These are phyloP conservation scores for Globisporangium abappressorium DNA, from an alignment of 352 stramenopile genomes.

Conservation along the genomic window DNA sequence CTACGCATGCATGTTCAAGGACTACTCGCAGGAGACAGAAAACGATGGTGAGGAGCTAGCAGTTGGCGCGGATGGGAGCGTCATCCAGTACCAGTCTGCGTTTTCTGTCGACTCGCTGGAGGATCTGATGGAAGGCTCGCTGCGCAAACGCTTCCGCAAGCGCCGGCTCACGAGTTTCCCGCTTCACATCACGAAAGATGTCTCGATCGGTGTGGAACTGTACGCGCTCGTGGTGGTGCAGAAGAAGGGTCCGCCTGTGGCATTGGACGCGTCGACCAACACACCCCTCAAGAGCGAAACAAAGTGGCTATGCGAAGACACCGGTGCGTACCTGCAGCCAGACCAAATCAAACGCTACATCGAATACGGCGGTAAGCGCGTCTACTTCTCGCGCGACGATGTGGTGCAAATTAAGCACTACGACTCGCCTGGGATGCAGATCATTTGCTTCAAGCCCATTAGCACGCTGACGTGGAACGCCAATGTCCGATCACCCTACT, in stretches of 20 bases:
- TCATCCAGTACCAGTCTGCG: conserved; percentile 47
- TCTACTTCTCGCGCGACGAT: conserved; percentile 82
- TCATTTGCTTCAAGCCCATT: conserved; percentile 79
- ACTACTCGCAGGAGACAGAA: conserved; percentile 36
- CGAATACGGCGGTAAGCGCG: conserved; percentile 66
- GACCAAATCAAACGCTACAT: conserved; percentile 81
- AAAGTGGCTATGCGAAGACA: conserved; percentile 86
- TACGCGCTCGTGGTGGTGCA: conserved; percentile 64
- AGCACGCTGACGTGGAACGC: conserved; percentile 58
- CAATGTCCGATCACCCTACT: conserved; percentile 76
- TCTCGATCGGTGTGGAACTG: conserved; percentile 77
- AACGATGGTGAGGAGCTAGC: conserved; percentile 26
- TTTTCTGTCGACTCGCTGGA: conserved; percentile 74
- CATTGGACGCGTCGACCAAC: conserved; percentile 73
- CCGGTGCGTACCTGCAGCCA: conserved; percentile 60
- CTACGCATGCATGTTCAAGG: conserved; percentile 67
- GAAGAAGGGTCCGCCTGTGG: conserved; percentile 55
- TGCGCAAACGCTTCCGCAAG: conserved; percentile 82
- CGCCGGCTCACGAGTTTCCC: conserved; percentile 63
- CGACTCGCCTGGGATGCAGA: conserved; percentile 62
- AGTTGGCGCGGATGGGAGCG: conserved; percentile 11
- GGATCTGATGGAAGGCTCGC: conserved; percentile 70
- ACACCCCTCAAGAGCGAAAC: conserved; percentile 72
- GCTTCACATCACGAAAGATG: conserved; percentile 64
- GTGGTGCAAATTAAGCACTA: conserved; percentile 80